Percentiles rank a stretch among this genome's conserved stretches.
These are phyloP conservation scores for Rubus parviflorus DNA, from an alignment of 306 rosid genomes.

Conservation along the genomic window DNA sequence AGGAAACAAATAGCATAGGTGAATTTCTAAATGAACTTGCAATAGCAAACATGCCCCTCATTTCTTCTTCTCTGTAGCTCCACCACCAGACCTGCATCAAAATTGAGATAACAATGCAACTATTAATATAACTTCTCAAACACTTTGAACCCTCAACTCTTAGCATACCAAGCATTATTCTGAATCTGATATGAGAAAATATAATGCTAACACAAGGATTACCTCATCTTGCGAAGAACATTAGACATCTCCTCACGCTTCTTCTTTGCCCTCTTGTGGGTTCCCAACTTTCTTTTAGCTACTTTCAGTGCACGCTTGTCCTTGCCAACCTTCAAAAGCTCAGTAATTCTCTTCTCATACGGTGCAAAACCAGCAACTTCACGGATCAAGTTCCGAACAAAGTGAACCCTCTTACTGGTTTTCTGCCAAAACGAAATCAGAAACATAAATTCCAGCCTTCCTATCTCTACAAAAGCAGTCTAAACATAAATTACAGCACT, in stretches of 20 bases:
- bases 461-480: neutral
- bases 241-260: slow-evolving; percentile 94
- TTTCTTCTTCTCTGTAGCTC: slow-evolving; percentile 82
- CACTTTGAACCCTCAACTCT: neutral
- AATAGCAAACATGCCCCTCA: slow-evolving; percentile 18
- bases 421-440: slow-evolving; percentile 36
- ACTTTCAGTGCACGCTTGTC: slow-evolving; percentile 88
- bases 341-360: slow-evolving; percentile 87
- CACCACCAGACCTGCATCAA: slow-evolving; percentile 83
- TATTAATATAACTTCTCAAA: neutral
- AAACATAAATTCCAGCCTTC: neutral
- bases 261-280: slow-evolving; percentile 88
- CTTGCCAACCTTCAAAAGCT: slow-evolving; percentile 93
- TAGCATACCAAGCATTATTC: neutral
- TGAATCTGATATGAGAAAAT: neutral
- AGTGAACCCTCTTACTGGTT: slow-evolving; percentile 79
- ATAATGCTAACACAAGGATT: neutral
- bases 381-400: slow-evolving; percentile 69
- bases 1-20: neutral
- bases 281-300: slow-evolving; percentile 86
- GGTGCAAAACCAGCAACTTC: slow-evolving; percentile 96
- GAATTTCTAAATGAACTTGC: neutral
- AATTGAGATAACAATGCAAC: neutral
- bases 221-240: slow-evolving; percentile 91
- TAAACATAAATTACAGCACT: neutral